Evolutionary conservation across 2,329 filamentous ascomycete genomes (phyloP).

Genomic region (Nannizziopsis barbatae): DNA sequence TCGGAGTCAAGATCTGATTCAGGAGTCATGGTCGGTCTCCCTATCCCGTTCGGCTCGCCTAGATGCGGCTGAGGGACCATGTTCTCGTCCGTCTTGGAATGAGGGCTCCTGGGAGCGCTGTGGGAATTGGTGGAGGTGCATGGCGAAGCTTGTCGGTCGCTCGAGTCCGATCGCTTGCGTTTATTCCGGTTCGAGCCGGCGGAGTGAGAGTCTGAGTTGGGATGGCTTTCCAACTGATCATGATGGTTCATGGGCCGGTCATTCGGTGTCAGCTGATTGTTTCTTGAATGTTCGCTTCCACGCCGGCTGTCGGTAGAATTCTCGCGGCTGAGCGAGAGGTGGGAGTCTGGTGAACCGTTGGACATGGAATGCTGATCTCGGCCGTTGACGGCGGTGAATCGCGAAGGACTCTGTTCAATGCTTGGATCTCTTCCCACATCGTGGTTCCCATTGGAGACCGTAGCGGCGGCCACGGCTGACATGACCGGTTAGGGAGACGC

Average conservation of each 20-base stretch:
- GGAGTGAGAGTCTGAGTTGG: conserved; percentile 38
- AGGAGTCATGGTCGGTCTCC: conserved; percentile 14
- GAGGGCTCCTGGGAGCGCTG: conserved; percentile 28
- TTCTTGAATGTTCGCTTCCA: conserved; percentile 16
- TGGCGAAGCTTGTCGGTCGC: conserved; percentile 35
- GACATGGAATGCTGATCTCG: conserved; percentile 21
- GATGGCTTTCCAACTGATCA: conserved; percentile 19
- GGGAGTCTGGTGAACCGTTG: conserved; percentile 15
- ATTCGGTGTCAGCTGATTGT: conserved; percentile 20
- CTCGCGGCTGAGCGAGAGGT: background rate
- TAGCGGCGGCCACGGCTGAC: conserved; percentile 28
- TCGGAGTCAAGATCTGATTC: conserved; percentile 14
- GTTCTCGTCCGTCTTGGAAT: conserved; percentile 28
- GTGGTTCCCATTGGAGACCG: conserved; percentile 25
- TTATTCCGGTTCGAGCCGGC: conserved; percentile 35
- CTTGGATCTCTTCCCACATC: conserved; percentile 18
- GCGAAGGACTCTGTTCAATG: conserved; percentile 33
- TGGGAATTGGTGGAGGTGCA: conserved; percentile 30
- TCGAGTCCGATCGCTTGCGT: conserved; percentile 56
- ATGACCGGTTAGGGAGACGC: conserved; percentile 17
- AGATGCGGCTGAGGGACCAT: conserved; percentile 19
- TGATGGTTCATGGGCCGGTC: conserved; percentile 33
- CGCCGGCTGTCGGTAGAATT: conserved; percentile 12
- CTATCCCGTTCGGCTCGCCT: conserved; percentile 17
- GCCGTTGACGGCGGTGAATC: conserved; percentile 39